A percentile compares a stretch with the other conserved stretches of the same genome.
Evolutionary conservation across 2,329 filamentous ascomycete species (phyloP).

Genomic region (Cytospora mali): DNA sequence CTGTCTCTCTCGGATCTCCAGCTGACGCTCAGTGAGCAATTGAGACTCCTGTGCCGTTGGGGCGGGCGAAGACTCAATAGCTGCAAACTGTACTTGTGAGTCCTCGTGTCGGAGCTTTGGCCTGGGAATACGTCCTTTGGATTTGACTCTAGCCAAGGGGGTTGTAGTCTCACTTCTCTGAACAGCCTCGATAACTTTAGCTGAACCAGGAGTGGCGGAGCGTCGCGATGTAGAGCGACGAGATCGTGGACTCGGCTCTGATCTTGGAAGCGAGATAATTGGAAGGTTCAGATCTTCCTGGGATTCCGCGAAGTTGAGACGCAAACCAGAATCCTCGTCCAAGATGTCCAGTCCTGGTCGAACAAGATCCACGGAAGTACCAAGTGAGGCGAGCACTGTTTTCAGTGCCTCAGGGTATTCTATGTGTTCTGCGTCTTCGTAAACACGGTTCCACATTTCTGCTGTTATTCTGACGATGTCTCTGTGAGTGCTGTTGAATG

Average conservation of each 20-base stretch:
- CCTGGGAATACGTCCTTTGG: slow-evolving; percentile 41
- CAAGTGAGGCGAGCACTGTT: slow-evolving; percentile 61
- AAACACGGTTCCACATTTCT: slow-evolving; percentile 69
- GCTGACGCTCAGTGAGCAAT: slow-evolving; percentile 76
- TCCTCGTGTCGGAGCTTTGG: slow-evolving; percentile 73
- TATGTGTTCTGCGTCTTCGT: slow-evolving; percentile 60
- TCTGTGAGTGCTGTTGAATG: slow-evolving; percentile 60
- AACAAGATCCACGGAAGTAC: slow-evolving; percentile 52
- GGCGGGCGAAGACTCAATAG: slow-evolving; percentile 63
- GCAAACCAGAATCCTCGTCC: slow-evolving; percentile 43
- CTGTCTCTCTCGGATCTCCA: slow-evolving; percentile 75
- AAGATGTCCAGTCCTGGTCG: slow-evolving; percentile 48
- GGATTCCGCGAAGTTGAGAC: slow-evolving; percentile 49
- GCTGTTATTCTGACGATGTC: slow-evolving; percentile 55
- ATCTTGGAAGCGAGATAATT: slow-evolving; percentile 35
- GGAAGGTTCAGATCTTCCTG: slow-evolving; percentile 47
- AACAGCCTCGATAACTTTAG: slow-evolving; percentile 38
- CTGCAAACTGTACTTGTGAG: slow-evolving; percentile 78
- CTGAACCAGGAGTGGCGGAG: slow-evolving; percentile 39
- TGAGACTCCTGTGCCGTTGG: slow-evolving; percentile 65
- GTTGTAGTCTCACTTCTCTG: slow-evolving; percentile 34
- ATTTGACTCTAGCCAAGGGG: slow-evolving; percentile 35
- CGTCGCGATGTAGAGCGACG: slow-evolving; percentile 31
- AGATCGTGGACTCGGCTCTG: slow-evolving; percentile 31
- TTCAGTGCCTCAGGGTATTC: slow-evolving; percentile 68